Base-by-base conservation (phyloP, 2,329 filamentous ascomycete species). In the Geosmithia putterillii region DNA sequence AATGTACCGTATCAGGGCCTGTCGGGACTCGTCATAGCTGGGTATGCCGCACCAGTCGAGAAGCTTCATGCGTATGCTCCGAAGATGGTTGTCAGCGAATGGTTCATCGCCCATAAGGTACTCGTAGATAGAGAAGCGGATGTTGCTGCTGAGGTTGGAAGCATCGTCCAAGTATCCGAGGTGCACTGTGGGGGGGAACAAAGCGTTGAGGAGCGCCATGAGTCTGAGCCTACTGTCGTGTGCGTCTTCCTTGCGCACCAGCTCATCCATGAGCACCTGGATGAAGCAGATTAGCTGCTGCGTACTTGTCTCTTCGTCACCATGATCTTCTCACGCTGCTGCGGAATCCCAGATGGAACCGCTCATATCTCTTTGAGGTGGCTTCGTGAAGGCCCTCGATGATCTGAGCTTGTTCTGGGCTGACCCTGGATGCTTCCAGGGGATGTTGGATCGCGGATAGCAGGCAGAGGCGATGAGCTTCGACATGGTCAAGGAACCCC, bases 181-280 rank as follows among this genome's bases (percentile, higher is more conserved):
- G 10, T 55, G 45, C 8, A 51, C 42, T 9, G 48, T 43, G 1
- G 59, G 45, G 1, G 62, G 58, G 28, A 64, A 60, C 18, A 65
- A 47, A 6, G 62, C 53, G 41, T 65, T 64, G 20, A 64, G 48
- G 7, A 52, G 50, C 19, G 58, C 61, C 59, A 64, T 57, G 28
- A 60, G 51, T 14, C 50, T 46, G 6, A 50, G 43, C 3, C 41
- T 36, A 14, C 21, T 50, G 49, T 41, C 42, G 43, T 17, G 21
- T 9, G 34, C 15, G 2, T 46, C 34, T 18, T 37, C 25, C 18
- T 45, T 44, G 17, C 45, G 45, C 9, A 42, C 47, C 25, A 58
- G 42, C 21, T 52, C 47, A 3, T 53, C 38, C 42, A 59, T 49
- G 9, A 62, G 49, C 17, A 56, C 48, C 59, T 62, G n/a, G 18